Conservation (phyloP, 78 protist species). For the Chrysochromulina tobinii region DNA sequence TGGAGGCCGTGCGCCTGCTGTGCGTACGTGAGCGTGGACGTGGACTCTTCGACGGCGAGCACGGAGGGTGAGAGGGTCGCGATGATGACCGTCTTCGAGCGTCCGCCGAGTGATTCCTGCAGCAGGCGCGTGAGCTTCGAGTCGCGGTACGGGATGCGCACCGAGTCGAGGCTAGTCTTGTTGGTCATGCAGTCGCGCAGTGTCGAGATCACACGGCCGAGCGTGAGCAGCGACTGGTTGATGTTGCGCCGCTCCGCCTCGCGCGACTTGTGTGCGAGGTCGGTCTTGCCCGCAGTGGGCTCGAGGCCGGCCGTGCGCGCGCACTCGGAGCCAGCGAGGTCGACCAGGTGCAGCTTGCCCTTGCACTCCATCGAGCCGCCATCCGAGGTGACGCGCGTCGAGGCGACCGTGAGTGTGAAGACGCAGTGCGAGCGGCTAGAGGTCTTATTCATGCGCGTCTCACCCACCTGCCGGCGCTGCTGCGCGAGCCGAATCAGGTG, state of each 20-base stretch:
- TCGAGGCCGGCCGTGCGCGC: slow-evolving; percentile 31
- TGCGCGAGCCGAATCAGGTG: slow-evolving; percentile 27
- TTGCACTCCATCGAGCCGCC: not conserved
- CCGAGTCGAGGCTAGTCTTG: not conserved
- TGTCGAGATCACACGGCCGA: slow-evolving; percentile 43
- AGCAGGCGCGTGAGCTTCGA: slow-evolving; percentile 58
- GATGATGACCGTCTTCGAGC: slow-evolving; percentile 53
- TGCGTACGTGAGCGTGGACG: not conserved
- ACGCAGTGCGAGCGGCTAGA: slow-evolving; percentile 56
- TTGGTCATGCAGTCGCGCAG: not conserved
- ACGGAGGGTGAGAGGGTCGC: slow-evolving; percentile 54
- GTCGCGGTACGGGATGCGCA: slow-evolving; percentile 59
- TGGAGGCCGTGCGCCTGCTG: slow-evolving; percentile 43
- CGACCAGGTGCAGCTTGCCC: slow-evolving; percentile 61
- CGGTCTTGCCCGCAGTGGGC: not conserved
- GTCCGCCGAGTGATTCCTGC: slow-evolving; percentile 57
- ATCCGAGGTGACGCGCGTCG: not conserved
- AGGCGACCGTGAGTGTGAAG: slow-evolving; percentile 9
- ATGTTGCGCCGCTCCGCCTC: slow-evolving; percentile 58
- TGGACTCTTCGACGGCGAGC: slow-evolving; percentile 49
- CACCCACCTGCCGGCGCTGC: slow-evolving; percentile 44
- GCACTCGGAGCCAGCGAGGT: slow-evolving; percentile 55
- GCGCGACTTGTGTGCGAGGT: slow-evolving; percentile 1
- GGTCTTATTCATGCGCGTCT: slow-evolving; percentile 58
- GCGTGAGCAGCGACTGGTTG: slow-evolving; percentile 57